Evolutionary conservation across 768 basidiomycete genomes (phyloP).

Genomic region (Cyathus striatus): DNA sequence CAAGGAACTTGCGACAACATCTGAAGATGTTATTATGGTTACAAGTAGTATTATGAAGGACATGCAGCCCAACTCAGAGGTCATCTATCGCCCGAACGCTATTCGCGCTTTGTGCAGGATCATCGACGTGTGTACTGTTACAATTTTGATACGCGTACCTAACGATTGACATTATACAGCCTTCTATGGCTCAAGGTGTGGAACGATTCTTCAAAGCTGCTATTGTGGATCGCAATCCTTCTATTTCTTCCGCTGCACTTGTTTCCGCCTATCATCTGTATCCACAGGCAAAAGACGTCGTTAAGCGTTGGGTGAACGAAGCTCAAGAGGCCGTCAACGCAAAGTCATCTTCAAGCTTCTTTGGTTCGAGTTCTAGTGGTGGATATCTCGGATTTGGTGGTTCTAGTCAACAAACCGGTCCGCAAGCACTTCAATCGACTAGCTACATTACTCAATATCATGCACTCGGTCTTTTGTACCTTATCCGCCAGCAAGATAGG

Average conservation of each 20-base stretch:
- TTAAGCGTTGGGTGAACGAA: conserved; percentile 99
- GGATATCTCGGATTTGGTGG: conserved; percentile 75
- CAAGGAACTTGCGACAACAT: conserved; percentile 93
- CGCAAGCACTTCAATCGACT: conserved; percentile 80
- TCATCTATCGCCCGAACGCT: conserved; percentile 96
- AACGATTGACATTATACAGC: no score
- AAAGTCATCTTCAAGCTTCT: conserved; percentile 72
- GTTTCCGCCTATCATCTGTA: conserved; percentile 97
- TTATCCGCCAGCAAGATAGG: conserved; percentile 94
- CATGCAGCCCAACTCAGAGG: conserved; percentile 98
- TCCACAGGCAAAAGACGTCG: conserved; percentile 90
- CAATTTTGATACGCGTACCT: no score
- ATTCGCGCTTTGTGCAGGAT: conserved; percentile 95
- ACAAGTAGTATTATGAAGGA: conserved; percentile 99
- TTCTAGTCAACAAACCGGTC: conserved; percentile 44
- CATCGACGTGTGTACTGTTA: conserved; percentile 75
- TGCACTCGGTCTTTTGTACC: conserved; percentile 86
- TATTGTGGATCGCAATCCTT: conserved; percentile 93
- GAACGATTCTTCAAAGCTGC: conserved; percentile 99
- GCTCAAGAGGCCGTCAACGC: conserved; percentile 93
- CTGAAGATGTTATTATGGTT: conserved; percentile 99
- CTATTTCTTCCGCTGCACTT: conserved; percentile 93
- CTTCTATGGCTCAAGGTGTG: conserved; percentile 98
- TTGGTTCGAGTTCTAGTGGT: conserved; percentile 45
- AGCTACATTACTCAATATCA: conserved; percentile 98